Evolutionary conservation across 2,329 filamentous ascomycete species (phyloP).

Genomic region (Exophiala bonariae): DNA sequence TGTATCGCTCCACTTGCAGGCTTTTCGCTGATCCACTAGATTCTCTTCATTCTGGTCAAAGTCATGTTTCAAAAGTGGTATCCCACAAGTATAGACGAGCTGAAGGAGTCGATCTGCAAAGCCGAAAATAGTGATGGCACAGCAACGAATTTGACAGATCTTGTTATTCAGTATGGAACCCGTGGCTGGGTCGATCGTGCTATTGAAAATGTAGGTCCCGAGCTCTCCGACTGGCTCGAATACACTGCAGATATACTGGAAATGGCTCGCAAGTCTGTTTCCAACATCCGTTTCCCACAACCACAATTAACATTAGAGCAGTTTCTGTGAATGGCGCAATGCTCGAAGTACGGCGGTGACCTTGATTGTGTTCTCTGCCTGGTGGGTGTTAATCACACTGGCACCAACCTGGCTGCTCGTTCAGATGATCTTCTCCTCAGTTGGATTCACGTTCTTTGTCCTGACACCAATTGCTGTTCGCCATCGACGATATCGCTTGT

Average conservation of each 20-base stretch:
- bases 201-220: slow-evolving; percentile 11
- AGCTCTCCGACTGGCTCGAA: slow-evolving; percentile 3
- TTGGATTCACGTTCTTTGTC: slow-evolving; percentile 17
- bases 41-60: slow-evolving; percentile 11
- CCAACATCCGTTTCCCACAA: not conserved
- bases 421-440: slow-evolving; percentile 5
- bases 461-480: slow-evolving; percentile 7
- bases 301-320: not conserved
- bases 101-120: slow-evolving; percentile 2
- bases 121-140: slow-evolving; percentile 10
- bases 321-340: slow-evolving; percentile 18
- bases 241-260: slow-evolving; percentile 13
- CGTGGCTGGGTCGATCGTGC: slow-evolving; percentile 11
- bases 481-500: slow-evolving; percentile 13
- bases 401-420: slow-evolving; percentile 16
- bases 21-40: slow-evolving; percentile 3
- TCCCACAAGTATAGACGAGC: slow-evolving; percentile 2
- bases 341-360: slow-evolving; percentile 4
- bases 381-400: slow-evolving; percentile 6
- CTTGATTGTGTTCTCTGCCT: slow-evolving; percentile 5
- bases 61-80: slow-evolving; percentile 9
- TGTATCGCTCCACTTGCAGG: not conserved
- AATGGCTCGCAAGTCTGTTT: slow-evolving; percentile 11
- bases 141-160: slow-evolving; percentile 6
- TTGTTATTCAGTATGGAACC: slow-evolving; percentile 14